A percentile compares a stretch with the other conserved stretches of the same genome.
Conservation (phyloP, 1,139 yeast genomes). For the Pichia sp. region DNA sequence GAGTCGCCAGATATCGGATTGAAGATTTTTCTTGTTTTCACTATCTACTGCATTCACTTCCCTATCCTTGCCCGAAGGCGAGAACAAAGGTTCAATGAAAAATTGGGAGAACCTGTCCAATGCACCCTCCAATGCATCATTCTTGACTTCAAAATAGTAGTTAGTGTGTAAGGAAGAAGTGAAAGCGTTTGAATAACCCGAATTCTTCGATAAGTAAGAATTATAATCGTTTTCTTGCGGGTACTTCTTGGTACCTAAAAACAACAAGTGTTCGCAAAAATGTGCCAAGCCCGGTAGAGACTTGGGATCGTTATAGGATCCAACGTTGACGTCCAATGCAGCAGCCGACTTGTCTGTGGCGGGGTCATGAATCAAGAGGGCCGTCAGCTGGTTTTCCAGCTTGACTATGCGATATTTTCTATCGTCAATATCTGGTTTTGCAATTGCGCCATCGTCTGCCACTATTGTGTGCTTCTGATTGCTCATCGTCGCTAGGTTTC, state of each 20-base stretch:
- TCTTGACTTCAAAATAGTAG: conserved; percentile 80
- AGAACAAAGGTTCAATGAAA: conserved; percentile 80
- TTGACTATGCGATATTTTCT: conserved; percentile 65
- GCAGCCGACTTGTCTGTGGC: conserved; percentile 92
- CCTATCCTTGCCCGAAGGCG: conserved; percentile 77
- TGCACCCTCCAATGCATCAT: conserved; percentile 77
- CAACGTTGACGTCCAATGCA: conserved; percentile 86
- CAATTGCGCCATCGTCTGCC: conserved; percentile 31
- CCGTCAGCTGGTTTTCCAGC: conserved; percentile 66
- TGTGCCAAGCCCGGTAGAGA: conserved; percentile 86
- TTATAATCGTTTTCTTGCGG: conserved; percentile 90
- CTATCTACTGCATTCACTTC: conserved; percentile 95
- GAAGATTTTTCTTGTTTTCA: conserved; percentile 90
- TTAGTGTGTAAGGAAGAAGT: conserved; percentile 89
- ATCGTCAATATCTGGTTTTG: conserved; percentile 70
- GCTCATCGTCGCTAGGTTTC: background rate
- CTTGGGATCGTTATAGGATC: conserved; percentile 77
- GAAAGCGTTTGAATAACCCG: conserved; percentile 64
- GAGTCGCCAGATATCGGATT: conserved; percentile 83
- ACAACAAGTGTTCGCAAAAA: conserved; percentile 90
- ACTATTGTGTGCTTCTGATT: conserved; percentile 14
- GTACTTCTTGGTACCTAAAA: conserved; percentile 94
- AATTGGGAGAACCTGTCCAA: conserved; percentile 90
- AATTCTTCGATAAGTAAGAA: conserved; percentile 67
- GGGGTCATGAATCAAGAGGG: conserved; percentile 74